These are phyloP conservation scores for Lathyrus sativus DNA, from an alignment of 306 rosid genomes.

Conservation along the genomic window DNA sequence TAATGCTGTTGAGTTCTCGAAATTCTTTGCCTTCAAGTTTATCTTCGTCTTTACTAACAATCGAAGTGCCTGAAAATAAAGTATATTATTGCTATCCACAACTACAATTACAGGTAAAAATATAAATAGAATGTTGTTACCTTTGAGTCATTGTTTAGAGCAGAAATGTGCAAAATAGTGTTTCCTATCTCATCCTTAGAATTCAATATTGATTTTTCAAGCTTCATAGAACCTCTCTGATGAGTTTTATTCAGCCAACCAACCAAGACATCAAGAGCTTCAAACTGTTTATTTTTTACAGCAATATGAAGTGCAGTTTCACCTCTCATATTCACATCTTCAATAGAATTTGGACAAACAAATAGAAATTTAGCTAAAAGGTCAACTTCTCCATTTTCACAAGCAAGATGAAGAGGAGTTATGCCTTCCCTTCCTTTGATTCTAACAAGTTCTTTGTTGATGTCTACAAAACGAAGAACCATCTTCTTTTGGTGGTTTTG, in stretches of 20 bases:
- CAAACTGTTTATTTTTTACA: not conserved
- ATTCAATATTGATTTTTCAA: not conserved
- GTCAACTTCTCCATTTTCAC: constrained; percentile 1
- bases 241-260: constrained; percentile 10
- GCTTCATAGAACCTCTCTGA: not conserved
- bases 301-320: constrained; percentile 14
- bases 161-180: constrained; percentile 4
- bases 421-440: constrained; percentile 22
- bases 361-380: not conserved
- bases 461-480: constrained; percentile 18
- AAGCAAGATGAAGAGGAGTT: constrained; percentile 25
- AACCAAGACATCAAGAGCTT: constrained; percentile 5
- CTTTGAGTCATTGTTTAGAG: constrained; percentile 3
- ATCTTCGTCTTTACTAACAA: constrained; percentile 21
- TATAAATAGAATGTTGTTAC: not conserved
- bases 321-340: constrained; percentile 7
- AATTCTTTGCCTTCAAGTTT: constrained; percentile 34
- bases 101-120: too few species aligned
- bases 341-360: constrained; percentile 18
- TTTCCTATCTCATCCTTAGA: constrained; percentile 10
- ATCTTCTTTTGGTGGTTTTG: not conserved
- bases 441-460: constrained; percentile 18
- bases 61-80: constrained; percentile 19
- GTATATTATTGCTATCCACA: not conserved
- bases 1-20: constrained; percentile 33